Conservation (phyloP, 1,284 basidiomycete genomes). For the Cryptococcus sp. region DNA sequence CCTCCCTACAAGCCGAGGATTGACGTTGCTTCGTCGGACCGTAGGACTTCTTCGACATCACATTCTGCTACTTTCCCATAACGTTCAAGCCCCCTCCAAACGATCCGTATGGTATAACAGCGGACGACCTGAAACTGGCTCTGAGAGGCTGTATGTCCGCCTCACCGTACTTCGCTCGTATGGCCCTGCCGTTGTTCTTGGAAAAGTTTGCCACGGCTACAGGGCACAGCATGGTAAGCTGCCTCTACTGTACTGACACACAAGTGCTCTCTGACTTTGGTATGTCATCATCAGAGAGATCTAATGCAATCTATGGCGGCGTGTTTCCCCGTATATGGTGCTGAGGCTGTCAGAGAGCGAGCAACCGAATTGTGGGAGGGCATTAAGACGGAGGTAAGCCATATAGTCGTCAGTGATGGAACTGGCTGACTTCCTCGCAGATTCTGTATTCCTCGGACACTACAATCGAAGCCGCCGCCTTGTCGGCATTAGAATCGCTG, state of each 20-base stretch:
- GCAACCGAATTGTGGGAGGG: constrained; percentile 81
- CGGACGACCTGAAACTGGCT: constrained; percentile 78
- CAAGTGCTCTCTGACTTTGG: neutral
- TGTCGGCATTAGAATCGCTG: constrained; percentile 69
- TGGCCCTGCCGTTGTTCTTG: constrained; percentile 84
- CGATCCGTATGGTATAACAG: constrained; percentile 89
- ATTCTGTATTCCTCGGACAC: constrained; percentile 86
- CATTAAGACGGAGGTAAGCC: constrained; percentile 76
- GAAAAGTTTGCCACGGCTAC: constrained; percentile 89
- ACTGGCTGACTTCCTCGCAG: constrained; percentile 53
- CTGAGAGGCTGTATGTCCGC: constrained; percentile 72
- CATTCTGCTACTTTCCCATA: constrained; percentile 99
- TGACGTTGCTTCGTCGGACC: neutral
- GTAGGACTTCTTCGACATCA: constrained; percentile 89
- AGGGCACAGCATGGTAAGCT: constrained; percentile 74
- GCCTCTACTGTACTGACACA: constrained; percentile 2
- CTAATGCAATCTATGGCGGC: constrained; percentile 71
- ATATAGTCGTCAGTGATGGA: neutral
- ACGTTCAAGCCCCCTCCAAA: constrained; percentile 93
- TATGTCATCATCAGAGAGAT: constrained; percentile 64
- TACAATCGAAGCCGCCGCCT: constrained; percentile 69
- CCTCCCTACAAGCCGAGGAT: too few species aligned
- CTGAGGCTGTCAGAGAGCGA: constrained; percentile 62
- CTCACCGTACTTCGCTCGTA: constrained; percentile 76
- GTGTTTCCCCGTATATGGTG: constrained; percentile 82